Evolutionary conservation across 2,329 filamentous ascomycete species (phyloP), one percentile per base, ranked within the genome.

Genomic region (Penicillium sp.): DNA sequence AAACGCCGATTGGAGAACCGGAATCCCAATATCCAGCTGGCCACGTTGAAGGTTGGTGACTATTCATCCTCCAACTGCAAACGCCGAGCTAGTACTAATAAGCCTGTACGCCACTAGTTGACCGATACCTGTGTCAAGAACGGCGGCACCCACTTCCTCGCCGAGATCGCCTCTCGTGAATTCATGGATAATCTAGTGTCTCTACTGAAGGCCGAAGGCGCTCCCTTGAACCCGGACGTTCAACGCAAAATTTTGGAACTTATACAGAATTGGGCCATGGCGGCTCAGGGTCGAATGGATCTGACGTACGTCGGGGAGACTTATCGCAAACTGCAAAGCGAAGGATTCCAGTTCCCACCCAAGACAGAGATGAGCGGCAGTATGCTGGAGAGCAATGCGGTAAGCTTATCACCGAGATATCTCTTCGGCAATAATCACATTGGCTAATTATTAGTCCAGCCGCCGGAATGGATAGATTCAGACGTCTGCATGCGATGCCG

Each of bases 71-170:
- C 90, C 57, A 92, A 96, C 73, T 95, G 91, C 0, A 92, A 66
- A 89, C 95, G 53, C 97, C 96, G 76, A 97, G 96, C 27, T 12
- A n/a, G 44, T 49, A 41, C 57, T 64, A 39, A 65, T 44, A 32
- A 41, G 27, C 25, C 6, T 42, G 31, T 29, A 29, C n/a, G 23
- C 9, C 23, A 29, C 18, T 60, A 86, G 89, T 86, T 98, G 64
- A 95, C 91, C 58, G 93, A 98, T 75, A 97, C 93, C 0, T 98
- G 93, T 68, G 90, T 97, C 54, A 98, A 98, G 76, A 98, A 98
- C 77, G 93, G 93, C 52, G 93, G 93, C 60, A 82, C 87, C 33
- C 93, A 98, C 72, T 98, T 98, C 71, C 84, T 98, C 43, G 81
- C 85, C 58, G 93, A 98, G 75, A 93, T 98, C 61, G 92, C 93